phyloP scores from a whole-genome alignment of 495 filamentous ascomycete genomes.

The Tuber microsphaerosporum region DNA sequence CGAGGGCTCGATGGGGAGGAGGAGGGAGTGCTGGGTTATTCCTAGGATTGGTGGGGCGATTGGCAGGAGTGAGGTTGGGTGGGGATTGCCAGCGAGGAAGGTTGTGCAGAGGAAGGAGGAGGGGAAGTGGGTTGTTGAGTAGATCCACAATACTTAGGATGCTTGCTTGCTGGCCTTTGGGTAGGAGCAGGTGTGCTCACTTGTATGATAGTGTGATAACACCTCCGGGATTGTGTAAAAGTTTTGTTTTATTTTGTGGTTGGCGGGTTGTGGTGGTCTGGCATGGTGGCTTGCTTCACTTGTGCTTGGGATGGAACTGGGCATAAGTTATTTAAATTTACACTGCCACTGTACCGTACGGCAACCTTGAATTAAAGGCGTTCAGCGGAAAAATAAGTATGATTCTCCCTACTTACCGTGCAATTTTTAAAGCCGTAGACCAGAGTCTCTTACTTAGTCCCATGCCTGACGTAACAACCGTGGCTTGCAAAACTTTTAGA shows the following conservation, averaged over 20 bases:
- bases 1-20: slow-evolving; percentile 47
- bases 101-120: slow-evolving; percentile 68
- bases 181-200: not conserved
- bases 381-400: not conserved
- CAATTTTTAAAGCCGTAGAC: not conserved
- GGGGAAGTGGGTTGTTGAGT: slow-evolving; percentile 73
- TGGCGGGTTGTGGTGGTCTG: not conserved
- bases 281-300: not conserved
- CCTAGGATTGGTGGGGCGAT: slow-evolving; percentile 61
- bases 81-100: slow-evolving; percentile 76
- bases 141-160: slow-evolving; percentile 19
- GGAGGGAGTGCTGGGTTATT: slow-evolving; percentile 74
- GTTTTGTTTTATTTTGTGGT: not conserved
- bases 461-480: not conserved
- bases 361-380: not conserved
- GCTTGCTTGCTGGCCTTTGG: not conserved
- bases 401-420: not conserved
- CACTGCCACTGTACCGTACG: not conserved
- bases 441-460: not conserved
- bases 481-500: not conserved
- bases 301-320: not conserved
- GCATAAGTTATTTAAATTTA: not conserved
- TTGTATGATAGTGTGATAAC: not conserved
- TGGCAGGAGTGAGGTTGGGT: slow-evolving; percentile 57
- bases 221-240: not conserved